Evolutionary conservation across 306 rosid genomes (phyloP), one percentile per base, ranked within the genome.

Genomic region (Clitoria ternatea): DNA sequence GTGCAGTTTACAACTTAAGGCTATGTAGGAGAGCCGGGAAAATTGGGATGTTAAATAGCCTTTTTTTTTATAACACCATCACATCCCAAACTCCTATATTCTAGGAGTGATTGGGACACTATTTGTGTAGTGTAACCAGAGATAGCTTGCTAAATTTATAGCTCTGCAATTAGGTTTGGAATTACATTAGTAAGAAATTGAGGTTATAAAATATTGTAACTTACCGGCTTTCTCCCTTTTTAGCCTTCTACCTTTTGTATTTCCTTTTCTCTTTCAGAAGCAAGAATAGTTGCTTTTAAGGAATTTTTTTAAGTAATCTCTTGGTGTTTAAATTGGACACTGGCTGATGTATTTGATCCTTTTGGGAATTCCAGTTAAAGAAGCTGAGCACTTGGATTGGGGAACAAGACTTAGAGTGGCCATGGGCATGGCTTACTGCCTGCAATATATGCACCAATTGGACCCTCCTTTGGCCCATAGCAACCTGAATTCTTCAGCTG

Each of bases 381-480:
- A 94, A 82, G 87, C 96, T 3, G 99, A 95, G 81, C 97, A 95
- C 82, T 79, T 95, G 86, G 92, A 95, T 78, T 95, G 96, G 99
- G 80, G 24, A 73, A 86, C 92, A 85, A 86, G 96, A 52, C 79
- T 89, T 7, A 83, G 99, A 77, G 81, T 86, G 44, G 85, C 90
- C 29, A 85, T 87, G 88, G 99, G 99, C 55, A 80, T 80, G 83
- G 87, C 95, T 52, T 91, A 89, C 86, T 89, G 92, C 80, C 85
- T 94, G 5, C 97, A 89, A 62, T 75, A 91, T 43, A 70, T 94
- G 87, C 99, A 94, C 83, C 96, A 81, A 70, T 47, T 85, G 54
- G 74, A 84, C 47, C 86, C 89, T 57, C 96, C 92, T 11, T 65
- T 86, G 39, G 60, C 83, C 57, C 92, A 89, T 61, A 73, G 80